Evolutionary conservation across 768 basidiomycete genomes (phyloP).

Genomic region (Mrakia hoshinonis): DNA sequence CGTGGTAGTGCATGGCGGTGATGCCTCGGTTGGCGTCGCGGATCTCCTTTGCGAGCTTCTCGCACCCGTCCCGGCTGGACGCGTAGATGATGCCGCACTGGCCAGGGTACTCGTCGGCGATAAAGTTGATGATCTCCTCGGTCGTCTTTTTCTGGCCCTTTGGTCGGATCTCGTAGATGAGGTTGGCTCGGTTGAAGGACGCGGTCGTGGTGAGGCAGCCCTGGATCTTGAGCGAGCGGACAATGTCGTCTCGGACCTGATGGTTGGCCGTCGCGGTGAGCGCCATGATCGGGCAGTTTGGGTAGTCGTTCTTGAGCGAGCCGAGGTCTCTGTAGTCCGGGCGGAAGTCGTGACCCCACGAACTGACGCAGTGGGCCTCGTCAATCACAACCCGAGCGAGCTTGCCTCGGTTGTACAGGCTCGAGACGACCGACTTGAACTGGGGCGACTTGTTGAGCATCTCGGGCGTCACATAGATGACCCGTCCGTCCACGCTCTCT

Average conservation of each 20-base stretch:
- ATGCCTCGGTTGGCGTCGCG: slow-evolving; percentile 50
- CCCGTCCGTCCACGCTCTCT: slow-evolving; percentile 13
- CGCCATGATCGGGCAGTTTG: slow-evolving; percentile 83
- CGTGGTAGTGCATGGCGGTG: slow-evolving; percentile 74
- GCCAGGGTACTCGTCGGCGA: slow-evolving; percentile 51
- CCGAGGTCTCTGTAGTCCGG: slow-evolving; percentile 46
- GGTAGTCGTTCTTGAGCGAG: slow-evolving; percentile 62
- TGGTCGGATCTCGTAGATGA: slow-evolving; percentile 59
- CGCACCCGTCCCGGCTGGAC: slow-evolving; percentile 60
- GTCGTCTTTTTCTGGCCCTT: slow-evolving; percentile 50
- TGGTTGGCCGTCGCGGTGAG: slow-evolving; percentile 88
- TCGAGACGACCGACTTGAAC: slow-evolving; percentile 52
- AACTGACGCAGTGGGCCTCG: slow-evolving; percentile 86
- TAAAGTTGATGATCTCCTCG: slow-evolving; percentile 58
- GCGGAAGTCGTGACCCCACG: slow-evolving; percentile 36
- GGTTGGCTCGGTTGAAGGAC: slow-evolving; percentile 90
- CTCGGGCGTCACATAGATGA: slow-evolving; percentile 90
- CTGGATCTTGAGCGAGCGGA: slow-evolving; percentile 55
- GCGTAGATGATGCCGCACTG: slow-evolving; percentile 78
- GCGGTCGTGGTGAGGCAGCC: slow-evolving; percentile 57
- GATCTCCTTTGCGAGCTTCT: slow-evolving; percentile 65
- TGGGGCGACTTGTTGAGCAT: slow-evolving; percentile 57
- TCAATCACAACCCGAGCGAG: slow-evolving; percentile 89
- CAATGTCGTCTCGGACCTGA: slow-evolving; percentile 69
- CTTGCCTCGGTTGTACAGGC: slow-evolving; percentile 51